Percentiles rank a stretch among this genome's conserved stretches.
Evolutionary conservation across 2,329 filamentous ascomycete species (phyloP).

Genomic region (Berkeleyomyces rouxiae): DNA sequence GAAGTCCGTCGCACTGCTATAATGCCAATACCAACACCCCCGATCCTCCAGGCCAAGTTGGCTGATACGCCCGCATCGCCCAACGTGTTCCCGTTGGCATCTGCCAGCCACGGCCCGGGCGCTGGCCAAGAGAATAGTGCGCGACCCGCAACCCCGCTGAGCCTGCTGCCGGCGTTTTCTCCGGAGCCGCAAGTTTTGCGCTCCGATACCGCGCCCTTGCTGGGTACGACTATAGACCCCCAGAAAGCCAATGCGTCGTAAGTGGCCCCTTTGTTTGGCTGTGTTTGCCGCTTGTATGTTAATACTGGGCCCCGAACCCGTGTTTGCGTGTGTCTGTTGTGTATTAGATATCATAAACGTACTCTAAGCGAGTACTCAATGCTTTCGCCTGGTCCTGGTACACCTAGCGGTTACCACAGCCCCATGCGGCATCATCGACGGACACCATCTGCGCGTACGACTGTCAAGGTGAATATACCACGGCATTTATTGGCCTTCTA

Average conservation of each 20-base stretch:
- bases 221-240: not conserved
- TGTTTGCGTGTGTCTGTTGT: not conserved
- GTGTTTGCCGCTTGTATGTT: not conserved
- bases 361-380: slow-evolving; percentile 11
- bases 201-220: slow-evolving; percentile 4
- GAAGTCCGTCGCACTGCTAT: not conserved
- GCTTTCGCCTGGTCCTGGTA: slow-evolving; percentile 8
- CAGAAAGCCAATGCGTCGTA: slow-evolving; percentile 2
- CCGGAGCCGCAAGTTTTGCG: slow-evolving; percentile 1
- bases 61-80: not conserved
- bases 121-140: not conserved
- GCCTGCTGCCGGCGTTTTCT: slow-evolving; percentile 8
- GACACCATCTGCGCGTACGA: slow-evolving; percentile 39
- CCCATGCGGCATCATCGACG: slow-evolving; percentile 41
- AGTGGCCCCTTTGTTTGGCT: not conserved
- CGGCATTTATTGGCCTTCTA: not conserved
- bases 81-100: not conserved
- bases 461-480: slow-evolving; percentile 33
- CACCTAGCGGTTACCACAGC: slow-evolving; percentile 20
- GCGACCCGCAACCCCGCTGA: not conserved
- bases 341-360: slow-evolving; percentile 11
- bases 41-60: too few species aligned
- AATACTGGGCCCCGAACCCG: not conserved
- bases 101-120: not conserved
- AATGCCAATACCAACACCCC: too few species aligned